Conservation (phyloP, 108 stramenopile species). For the Cafeteria roenbergensis region DNA sequence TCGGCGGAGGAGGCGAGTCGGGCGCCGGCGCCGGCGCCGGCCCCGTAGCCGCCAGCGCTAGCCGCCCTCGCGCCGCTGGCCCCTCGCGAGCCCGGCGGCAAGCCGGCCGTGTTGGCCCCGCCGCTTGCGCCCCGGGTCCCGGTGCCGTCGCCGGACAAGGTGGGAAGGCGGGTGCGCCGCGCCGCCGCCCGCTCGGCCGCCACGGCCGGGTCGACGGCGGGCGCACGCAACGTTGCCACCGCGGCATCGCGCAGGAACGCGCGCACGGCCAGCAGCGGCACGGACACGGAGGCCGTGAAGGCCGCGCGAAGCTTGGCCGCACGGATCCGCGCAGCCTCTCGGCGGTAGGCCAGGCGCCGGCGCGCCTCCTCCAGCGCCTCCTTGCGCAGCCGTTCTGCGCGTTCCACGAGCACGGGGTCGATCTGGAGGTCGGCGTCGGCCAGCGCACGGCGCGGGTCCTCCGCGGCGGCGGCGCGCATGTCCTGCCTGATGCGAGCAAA, state of each 20-base stretch:
- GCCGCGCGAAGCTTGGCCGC: background rate
- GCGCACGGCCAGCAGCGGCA: background rate
- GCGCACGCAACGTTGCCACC: background rate
- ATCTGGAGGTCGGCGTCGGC: constrained; percentile 29
- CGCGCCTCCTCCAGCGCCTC: constrained; percentile 40
- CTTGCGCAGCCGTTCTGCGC: constrained; percentile 25
- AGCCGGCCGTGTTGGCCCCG: background rate
- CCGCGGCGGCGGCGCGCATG: background rate
- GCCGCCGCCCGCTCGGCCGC: background rate
- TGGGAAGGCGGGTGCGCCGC: background rate
- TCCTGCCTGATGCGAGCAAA: constrained; percentile 10
- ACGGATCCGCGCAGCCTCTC: constrained; percentile 14
- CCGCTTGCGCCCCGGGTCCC: background rate
- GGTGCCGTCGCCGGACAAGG: too few species aligned
- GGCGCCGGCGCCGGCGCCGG: too few species aligned
- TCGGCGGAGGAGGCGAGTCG: too few species aligned
- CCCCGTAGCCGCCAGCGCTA: background rate
- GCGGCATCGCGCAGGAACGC: background rate
- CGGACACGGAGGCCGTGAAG: background rate
- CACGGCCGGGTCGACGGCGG: background rate
- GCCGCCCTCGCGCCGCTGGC: background rate
- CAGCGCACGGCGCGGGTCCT: background rate
- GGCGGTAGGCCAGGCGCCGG: constrained; percentile 33
- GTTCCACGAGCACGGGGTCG: constrained; percentile 32
- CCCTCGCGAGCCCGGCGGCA: too few species aligned